Conservation (phyloP, 208 protist species). For the Leishmania tropica region DNA sequence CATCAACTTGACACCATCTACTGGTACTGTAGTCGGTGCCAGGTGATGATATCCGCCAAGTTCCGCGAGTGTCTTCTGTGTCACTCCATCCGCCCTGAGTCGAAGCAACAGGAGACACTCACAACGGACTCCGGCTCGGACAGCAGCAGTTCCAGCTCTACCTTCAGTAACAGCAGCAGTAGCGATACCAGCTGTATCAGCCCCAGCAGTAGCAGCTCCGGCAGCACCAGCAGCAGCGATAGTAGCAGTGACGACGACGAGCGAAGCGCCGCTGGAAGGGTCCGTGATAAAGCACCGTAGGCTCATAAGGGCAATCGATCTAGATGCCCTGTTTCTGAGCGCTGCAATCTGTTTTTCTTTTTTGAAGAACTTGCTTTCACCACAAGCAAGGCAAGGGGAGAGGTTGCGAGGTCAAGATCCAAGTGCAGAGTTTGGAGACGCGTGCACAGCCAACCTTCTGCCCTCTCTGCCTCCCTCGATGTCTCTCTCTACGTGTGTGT, state of each 20-base stretch:
- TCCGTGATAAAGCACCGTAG: not conserved
- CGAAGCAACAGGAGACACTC: slow-evolving; percentile 23
- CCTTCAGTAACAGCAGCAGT: slow-evolving; percentile 12
- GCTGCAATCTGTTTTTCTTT: not conserved
- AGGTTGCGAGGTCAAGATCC: not conserved
- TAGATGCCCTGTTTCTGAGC: not conserved
- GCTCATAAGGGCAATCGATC: not conserved
- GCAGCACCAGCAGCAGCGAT: slow-evolving; percentile 13
- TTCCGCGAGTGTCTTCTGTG: slow-evolving; percentile 84
- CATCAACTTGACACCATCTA: slow-evolving; percentile 78
- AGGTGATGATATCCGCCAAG: slow-evolving; percentile 56
- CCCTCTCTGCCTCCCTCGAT: not conserved
- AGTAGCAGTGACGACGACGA: slow-evolving; percentile 17
- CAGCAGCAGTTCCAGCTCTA: slow-evolving; percentile 22
- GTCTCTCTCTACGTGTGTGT: not conserved
- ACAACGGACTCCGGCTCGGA: slow-evolving; percentile 30
- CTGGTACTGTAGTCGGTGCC: slow-evolving; percentile 81
- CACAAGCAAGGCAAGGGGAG: not conserved
- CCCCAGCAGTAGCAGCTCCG: slow-evolving; percentile 6
- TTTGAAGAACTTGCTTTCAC: not conserved
- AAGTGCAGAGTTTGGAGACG: not conserved
- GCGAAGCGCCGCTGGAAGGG: not conserved
- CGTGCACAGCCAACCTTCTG: not conserved
- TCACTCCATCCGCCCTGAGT: slow-evolving; percentile 52
- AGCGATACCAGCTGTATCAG: slow-evolving; percentile 10